Conservation (phyloP, 2,329 filamentous ascomycete species). For the Calcarisporium arbuscula region DNA sequence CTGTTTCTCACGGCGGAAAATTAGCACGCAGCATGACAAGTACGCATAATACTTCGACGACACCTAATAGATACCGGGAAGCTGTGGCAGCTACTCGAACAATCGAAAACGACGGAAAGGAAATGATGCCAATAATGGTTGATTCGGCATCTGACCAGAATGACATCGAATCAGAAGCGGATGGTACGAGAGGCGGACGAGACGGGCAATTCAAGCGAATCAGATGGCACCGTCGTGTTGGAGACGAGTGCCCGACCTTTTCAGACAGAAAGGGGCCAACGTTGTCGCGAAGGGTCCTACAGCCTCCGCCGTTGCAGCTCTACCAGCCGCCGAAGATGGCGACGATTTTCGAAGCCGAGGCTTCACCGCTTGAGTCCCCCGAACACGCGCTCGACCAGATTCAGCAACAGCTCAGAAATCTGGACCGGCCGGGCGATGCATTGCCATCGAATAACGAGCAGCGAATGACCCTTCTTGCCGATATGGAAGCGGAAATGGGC, state of each 20-base stretch:
- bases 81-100: slow-evolving; percentile 2
- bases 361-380: slow-evolving; percentile 48
- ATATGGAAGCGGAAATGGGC: slow-evolving; percentile 57
- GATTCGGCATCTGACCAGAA: slow-evolving; percentile 24
- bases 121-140: slow-evolving; percentile 38
- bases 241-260: slow-evolving; percentile 53
- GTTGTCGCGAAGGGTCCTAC: slow-evolving; percentile 45
- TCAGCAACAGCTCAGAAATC: slow-evolving; percentile 43
- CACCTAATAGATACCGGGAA: background rate
- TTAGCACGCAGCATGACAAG: no score
- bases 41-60: no score
- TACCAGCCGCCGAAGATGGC: slow-evolving; percentile 34
- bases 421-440: slow-evolving; percentile 35
- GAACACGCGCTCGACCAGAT: slow-evolving; percentile 42
- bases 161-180: slow-evolving; percentile 2
- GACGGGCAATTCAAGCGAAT: slow-evolving; percentile 1
- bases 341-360: slow-evolving; percentile 40
- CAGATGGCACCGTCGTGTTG: slow-evolving; percentile 50
- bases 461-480: slow-evolving; percentile 45
- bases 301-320: slow-evolving; percentile 50
- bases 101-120: slow-evolving; percentile 22
- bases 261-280: slow-evolving; percentile 42
- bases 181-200: background rate
- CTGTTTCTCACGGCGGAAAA: no score
- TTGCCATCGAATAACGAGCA: slow-evolving; percentile 28